Conservation (phyloP, 768 basidiomycete genomes). For the Tricholomella constricta region DNA sequence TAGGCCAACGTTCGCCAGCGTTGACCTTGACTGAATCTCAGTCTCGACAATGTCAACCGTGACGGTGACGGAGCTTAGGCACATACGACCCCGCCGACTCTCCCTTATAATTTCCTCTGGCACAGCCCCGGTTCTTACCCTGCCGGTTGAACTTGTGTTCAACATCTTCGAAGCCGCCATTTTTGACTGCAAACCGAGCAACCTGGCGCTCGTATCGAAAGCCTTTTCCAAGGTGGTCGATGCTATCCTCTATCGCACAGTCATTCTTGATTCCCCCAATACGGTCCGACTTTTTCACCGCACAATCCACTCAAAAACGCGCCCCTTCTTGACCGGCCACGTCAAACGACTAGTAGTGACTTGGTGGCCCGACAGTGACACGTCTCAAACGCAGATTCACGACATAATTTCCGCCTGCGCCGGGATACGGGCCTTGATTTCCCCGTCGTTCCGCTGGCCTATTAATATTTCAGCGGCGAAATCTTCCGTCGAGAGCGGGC, state of each 20-base stretch:
- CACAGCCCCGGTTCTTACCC: slow-evolving; percentile 28
- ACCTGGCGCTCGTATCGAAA: slow-evolving; percentile 32
- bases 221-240: slow-evolving; percentile 34
- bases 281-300: slow-evolving; percentile 36
- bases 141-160: slow-evolving; percentile 41
- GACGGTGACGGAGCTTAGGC: slow-evolving; percentile 7
- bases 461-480: slow-evolving; percentile 16
- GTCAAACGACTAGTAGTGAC: slow-evolving; percentile 41
- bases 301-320: slow-evolving; percentile 30
- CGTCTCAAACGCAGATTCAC: slow-evolving; percentile 21
- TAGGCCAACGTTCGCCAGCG: no score
- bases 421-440: slow-evolving; percentile 30
- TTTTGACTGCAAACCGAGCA: slow-evolving; percentile 26
- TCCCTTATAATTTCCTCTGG: slow-evolving; percentile 20
- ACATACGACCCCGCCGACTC: slow-evolving; percentile 10
- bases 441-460: slow-evolving; percentile 27
- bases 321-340: slow-evolving; percentile 28
- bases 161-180: slow-evolving; percentile 39
- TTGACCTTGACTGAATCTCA: neutral
- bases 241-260: slow-evolving; percentile 38
- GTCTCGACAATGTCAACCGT: slow-evolving; percentile 10
- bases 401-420: slow-evolving; percentile 35
- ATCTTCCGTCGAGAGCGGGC: slow-evolving; percentile 13
- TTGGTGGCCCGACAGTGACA: slow-evolving; percentile 20
- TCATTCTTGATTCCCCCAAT: slow-evolving; percentile 34